A percentile compares a stretch with the other conserved stretches of the same genome.
These are phyloP conservation scores for Cladophialophora psammophila DNA, from an alignment of 2,329 filamentous ascomycete species.

Conservation along the genomic window DNA sequence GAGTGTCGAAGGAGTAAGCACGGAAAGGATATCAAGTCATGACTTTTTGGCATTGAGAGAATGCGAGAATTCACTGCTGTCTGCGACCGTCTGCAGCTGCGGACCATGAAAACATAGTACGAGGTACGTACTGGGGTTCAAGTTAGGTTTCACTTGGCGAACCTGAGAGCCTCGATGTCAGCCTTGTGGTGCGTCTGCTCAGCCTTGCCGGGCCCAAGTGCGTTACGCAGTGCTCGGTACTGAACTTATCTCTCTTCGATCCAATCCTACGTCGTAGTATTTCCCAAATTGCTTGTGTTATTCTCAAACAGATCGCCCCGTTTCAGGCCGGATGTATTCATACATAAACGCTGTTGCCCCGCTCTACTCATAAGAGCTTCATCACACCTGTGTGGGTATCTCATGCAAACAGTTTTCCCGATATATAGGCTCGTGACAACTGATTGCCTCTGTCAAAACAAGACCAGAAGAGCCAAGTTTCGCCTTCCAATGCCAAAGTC, in stretches of 20 bases:
- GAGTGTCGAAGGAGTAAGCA: background rate
- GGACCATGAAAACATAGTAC: background rate
- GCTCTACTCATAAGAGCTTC: conserved; percentile 9
- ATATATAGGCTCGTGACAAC: conserved; percentile 1
- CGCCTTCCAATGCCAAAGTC: conserved; percentile 9
- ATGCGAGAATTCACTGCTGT: background rate
- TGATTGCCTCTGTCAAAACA: conserved; percentile 4
- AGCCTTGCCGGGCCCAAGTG: background rate
- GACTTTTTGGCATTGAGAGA: background rate
- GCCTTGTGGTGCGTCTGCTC: background rate
- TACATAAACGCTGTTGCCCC: conserved; percentile 17
- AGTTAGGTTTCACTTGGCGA: background rate
- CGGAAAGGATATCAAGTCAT: background rate
- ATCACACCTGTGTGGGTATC: conserved; percentile 26
- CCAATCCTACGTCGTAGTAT: background rate
- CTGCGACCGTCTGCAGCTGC: background rate
- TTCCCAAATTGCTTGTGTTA: background rate
- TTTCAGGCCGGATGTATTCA: conserved; percentile 15
- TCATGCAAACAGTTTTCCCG: conserved; percentile 18
- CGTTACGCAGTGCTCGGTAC: too few species aligned
- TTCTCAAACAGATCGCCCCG: background rate
- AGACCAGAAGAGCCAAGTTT: conserved; percentile 1
- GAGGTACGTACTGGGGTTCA: too few species aligned
- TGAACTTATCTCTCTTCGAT: background rate
- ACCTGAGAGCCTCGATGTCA: background rate